phyloP scores from a whole-genome alignment of 2,329 filamentous ascomycete species.

The Cercospora zeina region DNA sequence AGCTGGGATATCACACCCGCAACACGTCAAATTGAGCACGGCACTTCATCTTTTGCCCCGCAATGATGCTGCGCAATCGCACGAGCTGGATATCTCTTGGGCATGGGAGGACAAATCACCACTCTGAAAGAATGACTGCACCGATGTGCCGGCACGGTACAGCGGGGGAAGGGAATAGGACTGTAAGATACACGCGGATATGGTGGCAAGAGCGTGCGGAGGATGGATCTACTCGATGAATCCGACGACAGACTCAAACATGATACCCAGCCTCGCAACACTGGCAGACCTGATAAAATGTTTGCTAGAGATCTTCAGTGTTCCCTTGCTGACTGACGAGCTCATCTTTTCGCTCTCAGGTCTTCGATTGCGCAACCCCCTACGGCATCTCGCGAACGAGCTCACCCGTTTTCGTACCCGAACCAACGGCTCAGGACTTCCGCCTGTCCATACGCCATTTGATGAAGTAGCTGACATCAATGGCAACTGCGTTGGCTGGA shows the following conservation, averaged over 20 bases:
- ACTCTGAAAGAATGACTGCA: not conserved
- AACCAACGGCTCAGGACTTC: slow-evolving; percentile 12
- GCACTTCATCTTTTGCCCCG: not conserved
- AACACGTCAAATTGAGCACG: not conserved
- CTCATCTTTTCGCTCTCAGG: not conserved
- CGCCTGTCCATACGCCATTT: slow-evolving; percentile 52
- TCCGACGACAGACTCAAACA: not conserved
- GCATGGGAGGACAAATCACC: not conserved
- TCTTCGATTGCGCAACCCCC: not conserved
- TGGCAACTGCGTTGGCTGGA: slow-evolving; percentile 60
- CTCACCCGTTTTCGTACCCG: not conserved
- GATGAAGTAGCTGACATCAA: slow-evolving; percentile 70
- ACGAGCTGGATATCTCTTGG: not conserved
- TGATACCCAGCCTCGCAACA: not conserved
- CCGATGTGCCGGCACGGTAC: not conserved
- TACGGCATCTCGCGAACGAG: not conserved
- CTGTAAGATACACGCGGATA: not conserved
- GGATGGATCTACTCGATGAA: not conserved
- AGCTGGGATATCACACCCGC: slow-evolving; percentile 2
- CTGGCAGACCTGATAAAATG: not conserved
- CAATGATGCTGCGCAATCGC: not conserved
- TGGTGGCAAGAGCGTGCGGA: not conserved
- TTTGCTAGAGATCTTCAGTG: not conserved
- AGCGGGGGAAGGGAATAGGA: not conserved
- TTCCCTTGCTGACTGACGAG: not conserved